Base-by-base conservation (phyloP, 176 grass and related monocot species). In the Avena insularis region DNA sequence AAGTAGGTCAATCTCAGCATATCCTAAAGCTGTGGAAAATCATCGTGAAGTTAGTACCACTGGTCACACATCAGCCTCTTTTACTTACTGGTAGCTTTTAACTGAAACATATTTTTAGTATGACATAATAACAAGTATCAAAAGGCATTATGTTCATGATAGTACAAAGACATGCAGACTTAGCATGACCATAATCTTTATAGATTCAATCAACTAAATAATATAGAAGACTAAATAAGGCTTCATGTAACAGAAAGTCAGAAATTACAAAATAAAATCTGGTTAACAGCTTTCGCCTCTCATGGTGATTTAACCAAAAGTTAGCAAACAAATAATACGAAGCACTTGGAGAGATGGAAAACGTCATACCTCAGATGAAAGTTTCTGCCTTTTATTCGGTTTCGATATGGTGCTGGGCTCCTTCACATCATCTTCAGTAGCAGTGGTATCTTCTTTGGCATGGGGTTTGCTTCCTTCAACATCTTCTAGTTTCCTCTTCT, bases 401-500 rank as follows among this genome's bases (percentile, higher is more conserved):
- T 90, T 91, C 35, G 50, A 51, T 59, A 59, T 8, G 12, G 53
- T 71, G 81, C 80, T 81, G 57, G 78, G 55, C 17, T 90, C 76
- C 1, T 56, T 80, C 4, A 21, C 50, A 68, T 93, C 81, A 79
- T 86, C 75, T 48, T 93, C 86, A 23, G 21, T 61, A 19, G 59
- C 46, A 68, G 82, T 58, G 62, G 31, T 60, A 47, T 81, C 80
- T 83, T 90, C 87, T 84, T 90, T 49, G 3, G 43, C 40, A 86
- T 31, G 61, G 51, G 43, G 36, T 9, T 47, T 74, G 65, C 43
- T 81, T 87, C 48, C 88, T 66, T 73, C 72, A 23, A 77, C 84
- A 79, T 85, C 84, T 83, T 94, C 81, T 1, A 87, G 70, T 54
- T 97, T 97, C 73, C 89, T 69, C 40, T 92, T 92, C 83, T 95